Percentiles rank a stretch among this genome's conserved stretches.
Conservation (phyloP, 192 early-diverging fungal genomes). For the Mortierella antarctica region DNA sequence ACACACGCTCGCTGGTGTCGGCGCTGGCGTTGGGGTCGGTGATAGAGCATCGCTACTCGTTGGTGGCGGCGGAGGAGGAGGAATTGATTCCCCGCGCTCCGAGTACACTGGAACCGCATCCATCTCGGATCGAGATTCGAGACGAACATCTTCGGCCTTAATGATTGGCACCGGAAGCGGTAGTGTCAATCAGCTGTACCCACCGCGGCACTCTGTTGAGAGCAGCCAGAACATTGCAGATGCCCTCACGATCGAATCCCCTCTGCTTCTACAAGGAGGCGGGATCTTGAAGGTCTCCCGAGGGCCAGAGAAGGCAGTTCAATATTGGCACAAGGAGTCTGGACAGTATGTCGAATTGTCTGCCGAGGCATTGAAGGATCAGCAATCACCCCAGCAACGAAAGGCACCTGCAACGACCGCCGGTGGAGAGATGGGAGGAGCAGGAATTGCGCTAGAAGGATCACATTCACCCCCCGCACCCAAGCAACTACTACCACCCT, state of each 20-base stretch:
- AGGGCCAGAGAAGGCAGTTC: conserved; percentile 44
- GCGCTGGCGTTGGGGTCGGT: conserved; percentile 1
- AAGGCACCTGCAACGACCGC: neutral
- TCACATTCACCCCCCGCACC: neutral
- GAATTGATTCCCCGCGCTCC: conserved; percentile 4
- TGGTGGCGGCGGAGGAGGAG: neutral
- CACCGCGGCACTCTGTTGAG: conserved; percentile 30
- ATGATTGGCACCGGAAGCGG: conserved; percentile 7
- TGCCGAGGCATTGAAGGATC: conserved; percentile 25
- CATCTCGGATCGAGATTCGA: conserved; percentile 14
- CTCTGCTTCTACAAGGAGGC: conserved; percentile 33
- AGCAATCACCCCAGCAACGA: neutral
- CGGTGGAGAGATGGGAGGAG: neutral
- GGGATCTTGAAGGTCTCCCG: conserved; percentile 39
- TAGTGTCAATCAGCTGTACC: conserved; percentile 11
- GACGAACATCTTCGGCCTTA: neutral
- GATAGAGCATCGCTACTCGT: neutral
- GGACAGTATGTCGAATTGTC: conserved; percentile 26
- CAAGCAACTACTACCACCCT: neutral
- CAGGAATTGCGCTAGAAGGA: neutral
- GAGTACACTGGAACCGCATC: conserved; percentile 10
- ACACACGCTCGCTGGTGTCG: neutral
- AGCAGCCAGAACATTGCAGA: conserved; percentile 39
- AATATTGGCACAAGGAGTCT: conserved; percentile 34
- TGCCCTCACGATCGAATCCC: conserved; percentile 17